Conservation (phyloP, 352 stramenopile genomes). For the Phytophthora kernoviae region DNA sequence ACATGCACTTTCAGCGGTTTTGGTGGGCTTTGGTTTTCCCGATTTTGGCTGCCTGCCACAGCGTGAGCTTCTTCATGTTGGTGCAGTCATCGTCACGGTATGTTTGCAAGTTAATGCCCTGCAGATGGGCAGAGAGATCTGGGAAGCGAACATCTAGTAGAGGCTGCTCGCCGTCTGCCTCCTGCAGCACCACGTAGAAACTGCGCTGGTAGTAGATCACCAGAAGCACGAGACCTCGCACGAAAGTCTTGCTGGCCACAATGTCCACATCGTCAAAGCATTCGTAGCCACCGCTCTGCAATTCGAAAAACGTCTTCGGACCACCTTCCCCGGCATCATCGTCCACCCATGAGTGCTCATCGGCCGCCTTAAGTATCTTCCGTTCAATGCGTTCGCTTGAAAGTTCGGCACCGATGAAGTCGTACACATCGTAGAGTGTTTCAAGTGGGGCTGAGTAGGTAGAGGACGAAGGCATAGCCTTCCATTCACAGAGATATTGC, state of each 20-base stretch:
- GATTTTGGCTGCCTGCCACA: conserved; percentile 85
- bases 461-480: conserved; percentile 68
- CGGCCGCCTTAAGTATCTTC: conserved; percentile 86
- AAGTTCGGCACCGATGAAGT: conserved; percentile 86
- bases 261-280: conserved; percentile 87
- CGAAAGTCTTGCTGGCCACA: conserved; percentile 89
- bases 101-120: conserved; percentile 88
- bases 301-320: conserved; percentile 92
- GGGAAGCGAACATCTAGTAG: conserved; percentile 95
- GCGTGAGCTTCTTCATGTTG: conserved; percentile 92
- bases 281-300: conserved; percentile 89
- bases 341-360: conserved; percentile 92
- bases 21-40: conserved; percentile 57
- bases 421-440: conserved; percentile 84
- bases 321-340: conserved; percentile 48
- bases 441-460: conserved; percentile 73
- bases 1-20: conserved; percentile 86
- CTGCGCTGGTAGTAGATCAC: conserved; percentile 88
- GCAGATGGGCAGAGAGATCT: conserved; percentile 88
- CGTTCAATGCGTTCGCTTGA: conserved; percentile 77
- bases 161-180: conserved; percentile 90
- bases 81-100: conserved; percentile 80
- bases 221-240: conserved; percentile 78
- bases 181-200: conserved; percentile 93
- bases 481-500: conserved; percentile 93